Evolutionary conservation across 495 filamentous ascomycete genomes (phyloP).

Genomic region (Podospora sp.): DNA sequence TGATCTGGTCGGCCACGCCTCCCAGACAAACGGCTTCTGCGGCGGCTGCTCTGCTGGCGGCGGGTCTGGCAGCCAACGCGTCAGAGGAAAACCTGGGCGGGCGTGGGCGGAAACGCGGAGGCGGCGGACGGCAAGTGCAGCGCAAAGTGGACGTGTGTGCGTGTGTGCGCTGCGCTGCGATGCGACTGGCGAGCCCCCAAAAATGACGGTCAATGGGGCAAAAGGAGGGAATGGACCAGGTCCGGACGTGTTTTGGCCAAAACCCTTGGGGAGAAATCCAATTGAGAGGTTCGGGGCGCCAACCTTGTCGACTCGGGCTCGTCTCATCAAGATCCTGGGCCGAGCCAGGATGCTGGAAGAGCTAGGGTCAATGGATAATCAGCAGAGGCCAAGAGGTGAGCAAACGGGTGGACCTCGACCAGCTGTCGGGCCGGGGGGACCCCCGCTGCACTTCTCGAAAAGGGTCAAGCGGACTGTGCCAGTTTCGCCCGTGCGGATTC

Average conservation of each 20-base stretch:
- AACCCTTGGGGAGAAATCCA: conserved; percentile 23
- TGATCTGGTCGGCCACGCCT: background rate
- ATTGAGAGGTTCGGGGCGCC: conserved; percentile 29
- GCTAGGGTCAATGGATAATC: conserved; percentile 32
- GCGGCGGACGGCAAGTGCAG: background rate
- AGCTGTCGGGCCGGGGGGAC: conserved; percentile 23
- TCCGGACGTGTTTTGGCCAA: conserved; percentile 25
- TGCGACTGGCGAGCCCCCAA: background rate
- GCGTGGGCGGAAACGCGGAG: background rate
- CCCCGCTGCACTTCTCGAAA: conserved; percentile 16
- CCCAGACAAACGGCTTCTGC: background rate
- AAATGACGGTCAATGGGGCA: conserved; percentile 11
- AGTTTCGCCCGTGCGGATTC: background rate
- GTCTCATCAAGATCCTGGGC: conserved; percentile 31
- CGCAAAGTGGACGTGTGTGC: background rate
- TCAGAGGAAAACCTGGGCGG: background rate
- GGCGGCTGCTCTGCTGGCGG: background rate
- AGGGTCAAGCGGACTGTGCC: conserved; percentile 11
- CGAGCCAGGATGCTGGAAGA: conserved; percentile 32
- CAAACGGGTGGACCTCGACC: conserved; percentile 30
- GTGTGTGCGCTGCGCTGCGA: background rate
- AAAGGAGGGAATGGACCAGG: conserved; percentile 24
- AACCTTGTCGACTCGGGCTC: conserved; percentile 25
- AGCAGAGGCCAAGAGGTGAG: conserved; percentile 24
- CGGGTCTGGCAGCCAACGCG: background rate